phyloP scores from a whole-genome alignment of 2,329 filamentous ascomycete genomes.

The Dactylellina parvicollis region DNA sequence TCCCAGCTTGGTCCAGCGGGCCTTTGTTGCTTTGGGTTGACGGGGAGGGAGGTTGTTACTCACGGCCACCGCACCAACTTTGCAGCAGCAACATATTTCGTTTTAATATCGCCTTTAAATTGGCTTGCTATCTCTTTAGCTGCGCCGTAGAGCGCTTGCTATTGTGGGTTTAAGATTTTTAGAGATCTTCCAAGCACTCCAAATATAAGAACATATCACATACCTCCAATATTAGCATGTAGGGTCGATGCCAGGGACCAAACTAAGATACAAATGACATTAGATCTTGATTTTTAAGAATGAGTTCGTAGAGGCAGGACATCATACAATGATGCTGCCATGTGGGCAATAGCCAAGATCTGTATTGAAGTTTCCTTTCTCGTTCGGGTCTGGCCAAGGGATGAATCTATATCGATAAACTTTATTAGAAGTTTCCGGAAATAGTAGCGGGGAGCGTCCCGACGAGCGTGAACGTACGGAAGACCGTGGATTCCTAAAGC shows the following conservation, averaged over 20 bases:
- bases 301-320: background rate
- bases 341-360: constrained; percentile 32
- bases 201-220: background rate
- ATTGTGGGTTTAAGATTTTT: too few species aligned
- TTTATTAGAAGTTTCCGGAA: background rate
- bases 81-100: constrained; percentile 55
- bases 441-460: background rate
- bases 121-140: constrained; percentile 43
- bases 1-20: background rate
- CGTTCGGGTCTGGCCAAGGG: constrained; percentile 27
- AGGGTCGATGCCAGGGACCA: constrained; percentile 59
- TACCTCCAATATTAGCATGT: constrained; percentile 58
- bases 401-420: background rate
- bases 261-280: constrained; percentile 43
- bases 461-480: constrained; percentile 16
- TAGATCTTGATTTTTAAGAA: background rate
- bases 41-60: constrained; percentile 11
- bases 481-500: constrained; percentile 29
- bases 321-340: constrained; percentile 38
- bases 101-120: constrained; percentile 45
- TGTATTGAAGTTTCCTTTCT: background rate
- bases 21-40: background rate
- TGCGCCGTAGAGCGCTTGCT: constrained; percentile 51
- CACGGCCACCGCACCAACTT: constrained; percentile 55
- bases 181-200: background rate